phyloP scores from a whole-genome alignment of 306 rosid species.

The Geum urbanum region DNA sequence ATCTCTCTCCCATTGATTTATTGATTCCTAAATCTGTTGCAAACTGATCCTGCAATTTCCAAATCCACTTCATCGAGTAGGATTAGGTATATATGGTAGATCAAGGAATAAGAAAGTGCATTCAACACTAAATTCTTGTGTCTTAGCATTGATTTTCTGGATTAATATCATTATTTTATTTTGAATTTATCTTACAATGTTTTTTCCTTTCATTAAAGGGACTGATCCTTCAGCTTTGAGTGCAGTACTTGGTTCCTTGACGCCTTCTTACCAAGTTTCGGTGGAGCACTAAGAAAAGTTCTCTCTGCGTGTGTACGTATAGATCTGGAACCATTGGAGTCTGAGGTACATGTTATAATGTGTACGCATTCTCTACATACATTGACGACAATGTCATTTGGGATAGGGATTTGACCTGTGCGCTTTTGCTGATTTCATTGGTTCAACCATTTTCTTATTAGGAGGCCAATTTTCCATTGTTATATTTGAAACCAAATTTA shows the following conservation, averaged over 20 bases:
- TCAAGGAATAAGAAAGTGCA: too few relatives aligned
- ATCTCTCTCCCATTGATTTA: constrained; percentile 45
- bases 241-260: constrained; percentile 28
- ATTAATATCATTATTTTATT: too few relatives aligned
- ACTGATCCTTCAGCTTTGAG: constrained; percentile 25
- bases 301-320: constrained; percentile 25
- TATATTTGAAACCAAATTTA: constrained; percentile 16
- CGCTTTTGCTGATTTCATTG: constrained; percentile 16
- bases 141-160: too few relatives aligned
- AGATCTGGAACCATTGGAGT: constrained; percentile 31
- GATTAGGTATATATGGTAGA: too few relatives aligned
- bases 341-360: constrained; percentile 47
- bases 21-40: constrained; percentile 38
- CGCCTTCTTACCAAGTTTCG: constrained; percentile 27
- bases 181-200: too few relatives aligned
- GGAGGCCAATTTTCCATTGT: constrained; percentile 34
- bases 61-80: constrained; percentile 44
- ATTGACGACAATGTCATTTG: constrained; percentile 38
- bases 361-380: constrained; percentile 29
- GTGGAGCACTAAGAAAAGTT: constrained; percentile 26
- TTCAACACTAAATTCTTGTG: too few relatives aligned
- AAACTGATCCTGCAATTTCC: constrained; percentile 30
- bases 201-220: constrained; percentile 44
- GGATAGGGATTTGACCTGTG: constrained; percentile 37
- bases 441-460: constrained; percentile 11